Conservation (phyloP, 2,329 filamentous ascomycete genomes). For the Aspergillus eucalypticola region DNA sequence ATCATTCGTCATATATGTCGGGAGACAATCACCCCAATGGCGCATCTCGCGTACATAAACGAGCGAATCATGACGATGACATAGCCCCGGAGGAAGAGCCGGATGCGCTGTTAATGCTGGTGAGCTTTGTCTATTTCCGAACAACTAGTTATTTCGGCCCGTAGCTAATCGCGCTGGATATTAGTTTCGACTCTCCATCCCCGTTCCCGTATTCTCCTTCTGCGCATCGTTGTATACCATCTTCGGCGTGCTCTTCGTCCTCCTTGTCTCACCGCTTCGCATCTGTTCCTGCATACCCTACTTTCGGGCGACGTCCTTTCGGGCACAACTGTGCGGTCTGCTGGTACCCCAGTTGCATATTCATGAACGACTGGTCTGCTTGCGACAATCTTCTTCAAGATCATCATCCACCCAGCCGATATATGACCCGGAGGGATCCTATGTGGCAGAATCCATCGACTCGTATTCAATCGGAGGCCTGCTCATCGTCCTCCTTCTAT, state of each 20-base stretch:
- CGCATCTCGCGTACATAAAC: constrained; percentile 29
- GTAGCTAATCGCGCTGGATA: constrained; percentile 15
- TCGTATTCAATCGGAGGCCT: constrained; percentile 43
- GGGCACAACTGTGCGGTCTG: constrained; percentile 53
- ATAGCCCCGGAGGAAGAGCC: constrained; percentile 29
- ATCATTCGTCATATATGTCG: constrained; percentile 39
- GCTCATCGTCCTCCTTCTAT: constrained; percentile 55
- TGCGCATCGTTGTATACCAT: constrained; percentile 57
- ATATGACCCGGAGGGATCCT: constrained; percentile 41
- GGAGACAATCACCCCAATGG: constrained; percentile 29
- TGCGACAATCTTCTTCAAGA: constrained; percentile 25
- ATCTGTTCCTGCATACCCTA: constrained; percentile 51
- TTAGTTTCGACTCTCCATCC: constrained; percentile 56
- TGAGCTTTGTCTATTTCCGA: constrained; percentile 22
- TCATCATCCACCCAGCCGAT: constrained; percentile 33
- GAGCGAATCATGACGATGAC: constrained; percentile 29
- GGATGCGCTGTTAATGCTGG: constrained; percentile 49
- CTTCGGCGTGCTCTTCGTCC: constrained; percentile 52
- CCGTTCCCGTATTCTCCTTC: constrained; percentile 57
- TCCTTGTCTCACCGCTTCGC: constrained; percentile 56
- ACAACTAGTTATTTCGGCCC: not conserved
- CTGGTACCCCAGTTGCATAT: constrained; percentile 57
- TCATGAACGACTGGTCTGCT: constrained; percentile 39
- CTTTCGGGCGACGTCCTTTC: constrained; percentile 48
- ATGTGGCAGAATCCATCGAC: constrained; percentile 30